Conservation (phyloP, 1,284 basidiomycete species). For the Bjerkandera adusta region DNA sequence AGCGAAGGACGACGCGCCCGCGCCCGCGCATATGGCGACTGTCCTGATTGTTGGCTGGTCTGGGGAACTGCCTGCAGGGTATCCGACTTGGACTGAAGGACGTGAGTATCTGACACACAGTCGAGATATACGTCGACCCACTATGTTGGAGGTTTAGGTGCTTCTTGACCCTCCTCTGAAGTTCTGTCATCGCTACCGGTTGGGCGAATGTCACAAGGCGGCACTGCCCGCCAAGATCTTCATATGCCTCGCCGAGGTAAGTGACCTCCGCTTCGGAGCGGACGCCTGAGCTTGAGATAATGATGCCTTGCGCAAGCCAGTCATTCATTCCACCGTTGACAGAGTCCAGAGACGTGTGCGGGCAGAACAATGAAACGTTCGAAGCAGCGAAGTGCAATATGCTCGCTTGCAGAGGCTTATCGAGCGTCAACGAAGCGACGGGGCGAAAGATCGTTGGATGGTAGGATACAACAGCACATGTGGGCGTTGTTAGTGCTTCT, state of each 20-base stretch:
- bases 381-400: slow-evolving; percentile 77
- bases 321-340: slow-evolving; percentile 86
- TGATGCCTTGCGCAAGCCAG: slow-evolving; percentile 60
- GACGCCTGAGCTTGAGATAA: not conserved
- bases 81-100: slow-evolving; percentile 77
- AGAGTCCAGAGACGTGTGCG: slow-evolving; percentile 85
- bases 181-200: slow-evolving; percentile 54
- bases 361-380: slow-evolving; percentile 85
- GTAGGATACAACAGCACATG: slow-evolving; percentile 79
- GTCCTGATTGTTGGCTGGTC: slow-evolving; percentile 31
- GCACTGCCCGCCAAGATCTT: slow-evolving; percentile 57
- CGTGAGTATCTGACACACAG: not conserved
- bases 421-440: slow-evolving; percentile 75
- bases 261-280: slow-evolving; percentile 31
- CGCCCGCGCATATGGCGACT: slow-evolving; percentile 85
- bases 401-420: slow-evolving; percentile 77
- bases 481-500: slow-evolving; percentile 67
- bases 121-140: slow-evolving; percentile 35
- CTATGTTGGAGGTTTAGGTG: slow-evolving; percentile 64
- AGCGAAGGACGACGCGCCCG: slow-evolving; percentile 73
- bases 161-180: slow-evolving; percentile 67
- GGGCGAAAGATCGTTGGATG: slow-evolving; percentile 89
- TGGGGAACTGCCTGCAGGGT: slow-evolving; percentile 37
- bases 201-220: slow-evolving; percentile 61
- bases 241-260: slow-evolving; percentile 26